A percentile compares a stretch with the other conserved stretches of the same genome.
Evolutionary conservation across 1,284 basidiomycete genomes (phyloP).

Genomic region (Amylostereum chailletii): DNA sequence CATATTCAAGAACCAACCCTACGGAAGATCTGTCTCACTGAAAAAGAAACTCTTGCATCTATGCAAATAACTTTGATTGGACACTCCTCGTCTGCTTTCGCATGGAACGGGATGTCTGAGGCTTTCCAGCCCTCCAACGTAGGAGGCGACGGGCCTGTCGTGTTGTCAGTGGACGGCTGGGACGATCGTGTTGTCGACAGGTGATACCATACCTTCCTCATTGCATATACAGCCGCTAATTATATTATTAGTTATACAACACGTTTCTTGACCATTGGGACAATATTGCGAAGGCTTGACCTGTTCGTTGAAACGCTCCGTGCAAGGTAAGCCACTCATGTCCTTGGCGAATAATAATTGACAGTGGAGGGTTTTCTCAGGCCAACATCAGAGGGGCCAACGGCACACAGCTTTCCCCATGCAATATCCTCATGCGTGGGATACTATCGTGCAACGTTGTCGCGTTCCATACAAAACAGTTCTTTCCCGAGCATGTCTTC

Average conservation of each 20-base stretch:
- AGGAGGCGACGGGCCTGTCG: slow-evolving; percentile 19
- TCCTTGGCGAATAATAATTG: neutral
- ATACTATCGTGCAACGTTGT: slow-evolving; percentile 37
- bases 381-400: slow-evolving; percentile 36
- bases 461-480: slow-evolving; percentile 18
- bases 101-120: slow-evolving; percentile 46
- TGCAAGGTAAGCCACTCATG: slow-evolving; percentile 27
- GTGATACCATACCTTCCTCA: slow-evolving; percentile 15
- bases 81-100: slow-evolving; percentile 52
- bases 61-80: slow-evolving; percentile 52
- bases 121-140: slow-evolving; percentile 35
- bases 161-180: slow-evolving; percentile 42
- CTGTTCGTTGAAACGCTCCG: slow-evolving; percentile 33
- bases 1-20: slow-evolving; percentile 27
- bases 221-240: neutral
- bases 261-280: slow-evolving; percentile 57
- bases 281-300: slow-evolving; percentile 56
- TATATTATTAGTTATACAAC: slow-evolving; percentile 36
- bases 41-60: slow-evolving; percentile 38
- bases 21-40: slow-evolving; percentile 32
- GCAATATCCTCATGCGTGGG: slow-evolving; percentile 46
- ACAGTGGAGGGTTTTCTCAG: slow-evolving; percentile 17
- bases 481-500: slow-evolving; percentile 25
- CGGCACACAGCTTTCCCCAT: slow-evolving; percentile 58
- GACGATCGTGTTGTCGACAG: slow-evolving; percentile 47